Evolutionary conservation across 441 rosid genomes (phyloP).

Genomic region (Pelargonium fulgidum): DNA sequence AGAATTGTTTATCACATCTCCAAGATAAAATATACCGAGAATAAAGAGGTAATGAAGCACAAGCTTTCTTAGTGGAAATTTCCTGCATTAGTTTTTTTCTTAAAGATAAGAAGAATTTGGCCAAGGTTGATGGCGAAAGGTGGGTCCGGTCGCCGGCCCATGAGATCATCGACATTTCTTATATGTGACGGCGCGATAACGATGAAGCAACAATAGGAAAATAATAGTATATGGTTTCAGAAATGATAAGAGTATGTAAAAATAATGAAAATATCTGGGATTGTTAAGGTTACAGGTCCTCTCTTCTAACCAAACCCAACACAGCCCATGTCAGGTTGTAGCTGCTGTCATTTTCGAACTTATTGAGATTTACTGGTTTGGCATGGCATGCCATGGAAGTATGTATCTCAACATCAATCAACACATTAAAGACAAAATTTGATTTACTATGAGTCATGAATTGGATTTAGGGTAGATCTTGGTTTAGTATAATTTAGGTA

Average conservation of each 20-base stretch:
- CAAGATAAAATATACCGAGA: not conserved
- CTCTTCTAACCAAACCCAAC: conserved; percentile 25
- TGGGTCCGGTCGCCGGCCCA: conserved; percentile 50
- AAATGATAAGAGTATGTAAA: conserved; percentile 1
- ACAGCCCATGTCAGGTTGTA: conserved; percentile 21
- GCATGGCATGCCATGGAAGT: no score
- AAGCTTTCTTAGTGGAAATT: not conserved
- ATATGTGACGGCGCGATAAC: conserved; percentile 50
- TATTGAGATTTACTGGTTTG: no score
- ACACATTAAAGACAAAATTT: no score
- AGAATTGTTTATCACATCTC: conserved; percentile 6
- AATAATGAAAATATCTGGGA: conserved; percentile 22
- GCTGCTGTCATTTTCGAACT: conserved; percentile 20
- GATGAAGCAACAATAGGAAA: conserved; percentile 20
- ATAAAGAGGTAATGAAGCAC: not conserved
- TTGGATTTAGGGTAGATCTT: no score
- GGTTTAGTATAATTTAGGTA: no score
- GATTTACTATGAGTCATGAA: no score
- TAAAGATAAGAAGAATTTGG: not conserved
- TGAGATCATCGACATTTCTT: conserved; percentile 48
- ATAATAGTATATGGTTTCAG: conserved; percentile 5
- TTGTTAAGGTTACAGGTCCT: conserved; percentile 12
- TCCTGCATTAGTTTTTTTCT: conserved; percentile 5
- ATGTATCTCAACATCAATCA: no score
- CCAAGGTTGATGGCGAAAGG: conserved; percentile 27